Percentiles rank a stretch among this genome's conserved stretches.
Evolutionary conservation across 345 rosid species (phyloP).

Genomic region (Odontarrhena argentea): DNA sequence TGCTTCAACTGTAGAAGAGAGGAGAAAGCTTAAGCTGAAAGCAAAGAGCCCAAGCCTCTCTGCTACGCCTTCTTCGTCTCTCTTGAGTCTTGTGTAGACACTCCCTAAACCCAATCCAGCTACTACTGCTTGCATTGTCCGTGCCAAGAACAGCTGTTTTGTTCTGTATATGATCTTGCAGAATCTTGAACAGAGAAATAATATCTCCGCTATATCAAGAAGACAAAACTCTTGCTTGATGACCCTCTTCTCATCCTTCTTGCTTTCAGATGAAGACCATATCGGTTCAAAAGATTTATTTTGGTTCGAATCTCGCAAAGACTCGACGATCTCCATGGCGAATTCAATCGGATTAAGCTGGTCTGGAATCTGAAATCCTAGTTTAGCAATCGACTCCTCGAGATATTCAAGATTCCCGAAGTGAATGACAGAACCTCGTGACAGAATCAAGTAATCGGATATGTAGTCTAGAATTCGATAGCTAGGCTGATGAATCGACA

Average conservation of each 20-base stretch:
- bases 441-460: constrained; percentile 63
- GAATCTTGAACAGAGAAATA: constrained; percentile 69
- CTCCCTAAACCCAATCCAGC: constrained; percentile 84
- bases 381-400: constrained; percentile 56
- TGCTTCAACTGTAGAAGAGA: constrained; percentile 92
- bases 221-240: constrained; percentile 22
- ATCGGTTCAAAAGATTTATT: constrained; percentile 12
- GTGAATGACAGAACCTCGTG: constrained; percentile 56
- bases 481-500: constrained; percentile 76
- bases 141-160: constrained; percentile 71
- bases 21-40: constrained; percentile 83
- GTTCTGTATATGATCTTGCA: constrained; percentile 85
- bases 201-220: constrained; percentile 53
- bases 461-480: constrained; percentile 71
- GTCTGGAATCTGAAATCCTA: constrained; percentile 68
- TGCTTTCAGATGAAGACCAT: constrained; percentile 45
- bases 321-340: constrained; percentile 77
- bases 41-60: constrained; percentile 87
- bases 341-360: constrained; percentile 76
- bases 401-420: constrained; percentile 62
- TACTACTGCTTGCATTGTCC: constrained; percentile 86
- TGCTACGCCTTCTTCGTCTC: constrained; percentile 62
- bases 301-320: constrained; percentile 45
- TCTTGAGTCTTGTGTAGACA: constrained; percentile 60
- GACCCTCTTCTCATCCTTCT: constrained; percentile 3